Conservation (phyloP, 1,139 yeast species). For the Eremothecium coryli region DNA sequence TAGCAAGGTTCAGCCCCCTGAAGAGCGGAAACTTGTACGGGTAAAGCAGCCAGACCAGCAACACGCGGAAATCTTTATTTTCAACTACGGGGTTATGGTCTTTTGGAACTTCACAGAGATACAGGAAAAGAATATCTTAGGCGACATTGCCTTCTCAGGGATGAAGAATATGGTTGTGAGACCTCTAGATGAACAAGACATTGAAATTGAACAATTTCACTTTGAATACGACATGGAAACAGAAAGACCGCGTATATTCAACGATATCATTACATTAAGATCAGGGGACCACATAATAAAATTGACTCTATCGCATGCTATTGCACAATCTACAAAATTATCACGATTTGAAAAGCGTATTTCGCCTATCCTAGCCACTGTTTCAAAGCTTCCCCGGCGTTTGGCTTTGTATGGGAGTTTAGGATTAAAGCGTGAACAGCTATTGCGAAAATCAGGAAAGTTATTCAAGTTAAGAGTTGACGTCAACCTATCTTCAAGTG, state of each 20-base stretch:
- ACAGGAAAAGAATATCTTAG: conserved; percentile 87
- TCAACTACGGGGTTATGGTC: conserved; percentile 88
- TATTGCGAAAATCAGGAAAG: conserved; percentile 80
- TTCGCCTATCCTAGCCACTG: conserved; percentile 74
- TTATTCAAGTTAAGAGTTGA: conserved; percentile 85
- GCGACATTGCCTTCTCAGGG: conserved; percentile 67
- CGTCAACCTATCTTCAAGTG: conserved; percentile 82
- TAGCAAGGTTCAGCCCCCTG: neutral
- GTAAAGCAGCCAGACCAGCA: conserved; percentile 35
- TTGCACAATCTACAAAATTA: conserved; percentile 89
- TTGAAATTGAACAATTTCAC: conserved; percentile 91
- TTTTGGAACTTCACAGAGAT: conserved; percentile 93
- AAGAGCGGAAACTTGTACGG: neutral
- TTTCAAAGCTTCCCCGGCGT: conserved; percentile 78
- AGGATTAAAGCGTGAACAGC: conserved; percentile 68
- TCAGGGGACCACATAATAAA: conserved; percentile 91
- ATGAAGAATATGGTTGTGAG: conserved; percentile 46
- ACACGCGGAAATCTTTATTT: conserved; percentile 86
- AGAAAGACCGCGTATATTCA: conserved; percentile 80
- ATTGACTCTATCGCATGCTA: conserved; percentile 88
- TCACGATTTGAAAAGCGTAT: conserved; percentile 87
- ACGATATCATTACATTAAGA: conserved; percentile 85
- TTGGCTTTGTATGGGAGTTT: conserved; percentile 82
- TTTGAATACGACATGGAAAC: conserved; percentile 80
- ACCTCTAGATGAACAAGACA: conserved; percentile 80